phyloP scores from a whole-genome alignment of 179 eudicot genomes.

The Heliamphora pulchella region DNA sequence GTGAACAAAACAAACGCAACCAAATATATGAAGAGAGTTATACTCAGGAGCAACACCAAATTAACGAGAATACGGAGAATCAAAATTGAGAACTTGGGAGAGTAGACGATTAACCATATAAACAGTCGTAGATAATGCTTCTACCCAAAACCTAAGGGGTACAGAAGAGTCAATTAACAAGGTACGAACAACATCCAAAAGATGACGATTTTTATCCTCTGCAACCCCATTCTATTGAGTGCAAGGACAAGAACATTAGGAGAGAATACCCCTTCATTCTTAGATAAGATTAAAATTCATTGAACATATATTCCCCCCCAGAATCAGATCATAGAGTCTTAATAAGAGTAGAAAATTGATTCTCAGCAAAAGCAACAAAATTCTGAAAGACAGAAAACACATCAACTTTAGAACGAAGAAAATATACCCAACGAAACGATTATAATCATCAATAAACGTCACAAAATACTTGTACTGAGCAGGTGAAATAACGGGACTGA shows the following conservation, averaged over 20 bases:
- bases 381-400: conserved; percentile 9
- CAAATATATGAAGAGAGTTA: not conserved
- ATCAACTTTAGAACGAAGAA: conserved; percentile 11
- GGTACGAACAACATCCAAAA: conserved; percentile 8
- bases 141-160: conserved; percentile 10
- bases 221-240: conserved; percentile 9
- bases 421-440: conserved; percentile 15
- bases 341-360: conserved; percentile 7
- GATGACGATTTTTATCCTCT: conserved; percentile 1
- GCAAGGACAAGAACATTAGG: conserved; percentile 4
- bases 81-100: not conserved
- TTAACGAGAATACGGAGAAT: conserved; percentile 10
- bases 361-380: not conserved
- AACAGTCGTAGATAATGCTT: conserved; percentile 14
- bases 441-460: conserved; percentile 7
- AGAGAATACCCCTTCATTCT: not conserved
- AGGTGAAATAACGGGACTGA: not conserved
- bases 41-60: not conserved
- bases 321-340: conserved; percentile 13
- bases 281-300: conserved; percentile 2
- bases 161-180: conserved; percentile 10
- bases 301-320: conserved; percentile 15
- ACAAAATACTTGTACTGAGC: not conserved
- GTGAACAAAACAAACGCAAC: not conserved
- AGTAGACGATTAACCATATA: conserved; percentile 9